phyloP scores from a whole-genome alignment of 169 alveolate genomes.

The Plasmodium cynomolgi region DNA sequence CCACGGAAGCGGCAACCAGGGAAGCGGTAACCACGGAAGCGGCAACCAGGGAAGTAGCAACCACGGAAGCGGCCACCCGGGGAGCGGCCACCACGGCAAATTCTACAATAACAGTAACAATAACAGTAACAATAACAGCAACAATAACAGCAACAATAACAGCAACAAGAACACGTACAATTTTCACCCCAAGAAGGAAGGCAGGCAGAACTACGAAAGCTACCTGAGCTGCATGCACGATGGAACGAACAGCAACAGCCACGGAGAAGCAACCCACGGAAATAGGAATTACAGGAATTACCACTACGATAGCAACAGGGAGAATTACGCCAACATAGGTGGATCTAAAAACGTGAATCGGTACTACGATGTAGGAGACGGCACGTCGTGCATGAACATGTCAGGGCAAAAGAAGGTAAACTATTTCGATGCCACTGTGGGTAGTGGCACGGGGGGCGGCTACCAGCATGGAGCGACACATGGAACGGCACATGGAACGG shows the following conservation, averaged over 20 bases:
- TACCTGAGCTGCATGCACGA: conserved; percentile 20
- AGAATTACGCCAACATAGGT: background rate
- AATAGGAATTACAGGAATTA: background rate
- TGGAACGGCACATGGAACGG: background rate
- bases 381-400: background rate
- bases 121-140: no score
- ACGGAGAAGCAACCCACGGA: background rate
- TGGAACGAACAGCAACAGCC: background rate
- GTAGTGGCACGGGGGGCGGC: background rate
- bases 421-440: background rate
- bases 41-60: no score
- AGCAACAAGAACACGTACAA: conserved; percentile 6
- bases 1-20: no score
- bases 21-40: no score
- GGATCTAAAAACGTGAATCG: conserved; percentile 4
- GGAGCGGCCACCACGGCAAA: background rate
- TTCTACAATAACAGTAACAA: no score
- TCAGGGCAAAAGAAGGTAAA: background rate
- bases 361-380: background rate
- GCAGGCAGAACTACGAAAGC: conserved; percentile 9
- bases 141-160: no score
- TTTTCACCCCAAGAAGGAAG: conserved; percentile 9
- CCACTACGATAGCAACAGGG: background rate
- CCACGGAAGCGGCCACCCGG: background rate
- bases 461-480: background rate